phyloP scores from a whole-genome alignment of 2,329 filamentous ascomycete species.

The Aspergillus sp. region DNA sequence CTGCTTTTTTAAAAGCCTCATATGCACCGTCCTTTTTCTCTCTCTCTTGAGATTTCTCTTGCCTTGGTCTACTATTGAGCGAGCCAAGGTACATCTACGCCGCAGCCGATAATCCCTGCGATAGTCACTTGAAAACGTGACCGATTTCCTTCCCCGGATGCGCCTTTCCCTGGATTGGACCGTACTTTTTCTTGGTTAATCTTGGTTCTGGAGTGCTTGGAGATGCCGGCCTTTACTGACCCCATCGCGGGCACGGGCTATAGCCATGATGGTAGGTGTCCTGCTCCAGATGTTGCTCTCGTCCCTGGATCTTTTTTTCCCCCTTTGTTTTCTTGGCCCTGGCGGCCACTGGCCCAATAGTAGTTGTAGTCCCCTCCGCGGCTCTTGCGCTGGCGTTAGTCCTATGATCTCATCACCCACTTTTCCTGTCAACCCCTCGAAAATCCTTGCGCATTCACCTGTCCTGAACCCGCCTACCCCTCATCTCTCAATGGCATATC shows the following conservation, averaged over 20 bases:
- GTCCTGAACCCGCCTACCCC: background rate
- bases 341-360: slow-evolving; percentile 13
- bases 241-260: slow-evolving; percentile 20
- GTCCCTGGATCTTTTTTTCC: slow-evolving; percentile 8
- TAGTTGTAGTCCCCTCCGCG: slow-evolving; percentile 19
- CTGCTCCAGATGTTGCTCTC: slow-evolving; percentile 12
- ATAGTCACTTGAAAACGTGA: background rate
- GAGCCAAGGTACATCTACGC: background rate
- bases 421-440: background rate
- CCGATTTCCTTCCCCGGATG: slow-evolving; percentile 1
- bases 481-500: background rate
- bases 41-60: background rate
- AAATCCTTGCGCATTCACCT: slow-evolving; percentile 4
- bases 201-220: slow-evolving; percentile 1
- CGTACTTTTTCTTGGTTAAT: background rate
- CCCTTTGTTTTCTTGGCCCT: slow-evolving; percentile 10
- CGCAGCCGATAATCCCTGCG: background rate
- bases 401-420: slow-evolving; percentile 23
- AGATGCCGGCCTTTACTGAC: slow-evolving; percentile 33
- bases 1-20: background rate
- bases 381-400: slow-evolving; percentile 11
- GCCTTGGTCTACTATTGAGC: background rate
- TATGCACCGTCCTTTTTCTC: background rate
- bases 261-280: slow-evolving; percentile 32
- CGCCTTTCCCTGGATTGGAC: background rate